These are phyloP conservation scores for Exophiala oligosperma DNA, from an alignment of 2,329 filamentous ascomycete genomes.

Conservation along the genomic window DNA sequence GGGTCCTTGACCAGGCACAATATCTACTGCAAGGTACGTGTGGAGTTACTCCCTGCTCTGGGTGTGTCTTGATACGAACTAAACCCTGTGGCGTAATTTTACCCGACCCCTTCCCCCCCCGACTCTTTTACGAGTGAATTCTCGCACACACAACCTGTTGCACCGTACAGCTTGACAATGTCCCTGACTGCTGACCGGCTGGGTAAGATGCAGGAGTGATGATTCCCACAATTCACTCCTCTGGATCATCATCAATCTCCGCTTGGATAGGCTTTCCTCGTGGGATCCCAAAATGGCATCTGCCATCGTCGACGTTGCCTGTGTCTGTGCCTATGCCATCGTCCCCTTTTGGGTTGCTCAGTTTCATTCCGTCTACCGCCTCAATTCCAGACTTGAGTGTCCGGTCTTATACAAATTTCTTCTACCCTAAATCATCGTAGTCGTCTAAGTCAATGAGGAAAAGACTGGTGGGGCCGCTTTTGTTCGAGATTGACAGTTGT, in stretches of 20 bases:
- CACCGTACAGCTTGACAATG: too few species aligned
- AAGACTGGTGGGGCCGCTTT: background rate
- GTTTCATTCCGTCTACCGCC: background rate
- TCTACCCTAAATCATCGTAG: background rate
- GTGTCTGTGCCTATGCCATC: background rate
- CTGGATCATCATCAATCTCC: background rate
- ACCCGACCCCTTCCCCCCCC: background rate
- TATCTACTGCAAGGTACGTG: too few species aligned
- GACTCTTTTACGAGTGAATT: too few species aligned
- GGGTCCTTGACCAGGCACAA: too few species aligned
- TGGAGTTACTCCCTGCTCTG: too few species aligned
- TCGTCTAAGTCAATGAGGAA: background rate
- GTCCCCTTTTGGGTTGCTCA: background rate
- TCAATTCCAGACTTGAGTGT: background rate
- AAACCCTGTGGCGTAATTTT: conserved; percentile 8
- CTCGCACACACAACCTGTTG: too few species aligned
- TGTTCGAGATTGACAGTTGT: background rate
- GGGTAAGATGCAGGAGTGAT: background rate
- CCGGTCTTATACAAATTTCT: background rate
- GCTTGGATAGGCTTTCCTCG: background rate
- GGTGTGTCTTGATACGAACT: background rate
- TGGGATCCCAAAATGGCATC: background rate
- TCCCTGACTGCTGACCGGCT: too few species aligned
- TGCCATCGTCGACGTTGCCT: background rate
- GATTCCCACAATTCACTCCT: background rate